Evolutionary conservation across 2,329 filamentous ascomycete genomes (phyloP), one percentile per base, ranked within the genome.

Genomic region (Volutella citrinella): DNA sequence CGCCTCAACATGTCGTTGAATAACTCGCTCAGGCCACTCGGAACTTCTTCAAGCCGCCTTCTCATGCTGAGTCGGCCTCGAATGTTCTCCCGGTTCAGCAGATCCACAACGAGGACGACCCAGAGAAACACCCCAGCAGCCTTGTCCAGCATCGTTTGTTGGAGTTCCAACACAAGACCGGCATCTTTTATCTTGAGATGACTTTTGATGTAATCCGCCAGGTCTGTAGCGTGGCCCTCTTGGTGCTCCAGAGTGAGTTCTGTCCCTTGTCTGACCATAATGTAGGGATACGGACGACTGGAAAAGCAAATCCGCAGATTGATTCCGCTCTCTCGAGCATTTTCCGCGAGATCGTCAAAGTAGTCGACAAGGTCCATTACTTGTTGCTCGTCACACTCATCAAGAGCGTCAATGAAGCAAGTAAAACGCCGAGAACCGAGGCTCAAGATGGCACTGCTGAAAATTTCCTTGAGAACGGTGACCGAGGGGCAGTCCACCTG

Each of bases 1-100:
- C 70, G 61, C 4, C 40, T 61, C 6, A 79, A 35, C 2, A 79
- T 72, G 24, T 70, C 52, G 12, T 57, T 59, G 43, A 81, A 79
- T 0, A 80, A 48, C 0, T 69, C 54, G 31, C 63, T 49, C 1
- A 80, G 54, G 5, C 57, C 57, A 4, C n/a, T 28, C 0, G 67
- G 68, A 3, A 69, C 59, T 11, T 62, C 51, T 2, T 30, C 21
- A 0, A 71, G 49, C 7, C 42, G 52, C 17, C 48, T 37, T 7
- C 29, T 44, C 1, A 66, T 30, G 13, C 38, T 24, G 23, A 45
- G 13, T 7, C 48, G 32, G 3, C 57, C 59, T 1, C 53, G 55
- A 13, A 42, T 27, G 10, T 52, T 38, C 18, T 63, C 61, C 15
- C 54, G 54, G 31, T 66, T 66, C 10, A 69, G 44, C 6, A 68